Evolutionary conservation across 225 moss, liverwort and hornwort genomes (phyloP), one percentile per base, ranked within the genome.

Genomic region (Bryum argenteum): DNA sequence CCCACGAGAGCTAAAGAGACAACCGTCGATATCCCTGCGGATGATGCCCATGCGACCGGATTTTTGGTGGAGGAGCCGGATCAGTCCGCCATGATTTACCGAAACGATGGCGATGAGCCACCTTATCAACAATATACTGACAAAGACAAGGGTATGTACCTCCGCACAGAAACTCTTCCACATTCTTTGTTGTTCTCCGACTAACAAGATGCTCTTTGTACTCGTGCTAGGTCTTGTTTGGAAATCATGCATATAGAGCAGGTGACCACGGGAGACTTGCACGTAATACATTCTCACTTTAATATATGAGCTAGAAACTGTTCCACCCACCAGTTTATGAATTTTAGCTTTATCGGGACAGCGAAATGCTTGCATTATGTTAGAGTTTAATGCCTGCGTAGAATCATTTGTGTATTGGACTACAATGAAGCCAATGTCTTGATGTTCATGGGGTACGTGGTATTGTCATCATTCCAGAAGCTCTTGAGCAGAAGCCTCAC

Each of bases 371-470:
- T 33, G 33, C 33, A 33, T 33, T 33, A 33, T 33, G 33, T 33
- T 33, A 33, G 33, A 33, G 33, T 33, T 33, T 33, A 6, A 33
- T 33, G 33, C 33, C 33, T 33, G 33, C 33, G 5, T 33, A 28
- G 28, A 28, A 28, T 28, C 5, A 5, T 28, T 2, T 28, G 33
- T 33, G 33, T 6, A 33, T 33, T 33, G 33, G 33, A 33, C 53
- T 72, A 81, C 66, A 87, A 65, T 41, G 58, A 40, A 69, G 40
- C 76, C 75, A 83, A 76, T 47, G 78, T 63, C 74, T 75, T 87
- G n/a, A 87, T 8, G 62, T 54, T 83, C 54, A 78, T 78, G 17
- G 87, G 87, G 54, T 81, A 76, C 14, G 75, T 19, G 28, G 51
- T 41, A 24, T 71, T 65, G 17, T 39, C 65, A 7, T 76, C 73